A percentile compares a stretch with the other conserved stretches of the same genome.
These are phyloP conservation scores for Sophora flavescens DNA, from an alignment of 306 rosid genomes.

Conservation along the genomic window DNA sequence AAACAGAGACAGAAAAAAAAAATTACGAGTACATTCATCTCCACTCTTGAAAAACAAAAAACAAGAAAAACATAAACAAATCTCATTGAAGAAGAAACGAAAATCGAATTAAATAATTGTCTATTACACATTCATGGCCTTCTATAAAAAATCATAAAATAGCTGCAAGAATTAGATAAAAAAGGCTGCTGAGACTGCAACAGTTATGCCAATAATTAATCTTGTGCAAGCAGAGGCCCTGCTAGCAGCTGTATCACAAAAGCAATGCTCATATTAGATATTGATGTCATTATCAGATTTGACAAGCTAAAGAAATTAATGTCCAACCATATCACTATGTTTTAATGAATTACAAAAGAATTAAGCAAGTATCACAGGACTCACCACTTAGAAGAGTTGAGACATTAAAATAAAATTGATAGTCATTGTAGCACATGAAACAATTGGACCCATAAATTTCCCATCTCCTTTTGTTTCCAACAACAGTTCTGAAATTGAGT, in stretches of 20 bases:
- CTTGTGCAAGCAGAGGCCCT: conserved; percentile 37
- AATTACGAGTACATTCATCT: background rate
- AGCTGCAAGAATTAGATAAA: conserved; percentile 17
- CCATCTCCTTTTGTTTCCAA: conserved; percentile 69
- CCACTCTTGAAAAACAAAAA: background rate
- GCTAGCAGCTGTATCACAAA: conserved; percentile 49
- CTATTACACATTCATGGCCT: too few species aligned
- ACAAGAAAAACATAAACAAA: too few species aligned
- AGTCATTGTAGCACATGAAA: conserved; percentile 72
- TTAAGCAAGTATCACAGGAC: conserved; percentile 19
- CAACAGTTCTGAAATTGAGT: conserved; percentile 44
- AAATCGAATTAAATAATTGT: too few species aligned
- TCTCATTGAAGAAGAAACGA: too few species aligned
- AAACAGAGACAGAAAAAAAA: background rate
- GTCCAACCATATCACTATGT: too few species aligned
- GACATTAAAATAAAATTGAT: conserved; percentile 58
- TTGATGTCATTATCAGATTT: background rate
- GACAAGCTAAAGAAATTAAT: too few species aligned
- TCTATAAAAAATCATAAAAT: background rate
- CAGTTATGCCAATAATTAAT: conserved; percentile 2
- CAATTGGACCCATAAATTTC: conserved; percentile 61
- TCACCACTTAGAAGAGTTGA: conserved; percentile 60
- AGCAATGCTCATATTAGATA: conserved; percentile 17
- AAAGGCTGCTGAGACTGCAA: conserved; percentile 38
- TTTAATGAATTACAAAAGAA: background rate